These are phyloP conservation scores for Citrus mangshanensis DNA, from an alignment of 345 rosid genomes.

Conservation along the genomic window DNA sequence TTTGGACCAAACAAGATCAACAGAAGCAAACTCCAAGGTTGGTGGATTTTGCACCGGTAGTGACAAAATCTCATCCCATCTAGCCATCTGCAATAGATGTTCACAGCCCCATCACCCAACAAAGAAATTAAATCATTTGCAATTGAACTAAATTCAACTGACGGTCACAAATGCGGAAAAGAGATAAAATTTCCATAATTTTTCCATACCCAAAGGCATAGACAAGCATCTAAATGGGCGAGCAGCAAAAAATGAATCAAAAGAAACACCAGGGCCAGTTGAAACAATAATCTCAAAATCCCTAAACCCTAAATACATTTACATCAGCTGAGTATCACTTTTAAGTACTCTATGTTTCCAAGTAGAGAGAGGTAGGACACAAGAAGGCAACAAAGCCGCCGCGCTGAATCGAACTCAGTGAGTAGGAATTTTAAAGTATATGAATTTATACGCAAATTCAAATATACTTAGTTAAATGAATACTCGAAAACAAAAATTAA, in stretches of 20 bases:
- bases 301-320: background rate
- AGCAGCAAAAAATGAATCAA: background rate
- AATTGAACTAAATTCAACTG: background rate
- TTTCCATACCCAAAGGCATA: background rate
- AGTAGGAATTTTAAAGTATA: background rate
- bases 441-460: background rate
- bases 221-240: background rate
- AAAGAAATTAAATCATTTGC: background rate
- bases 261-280: background rate
- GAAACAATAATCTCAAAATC: background rate
- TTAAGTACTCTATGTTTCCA: background rate
- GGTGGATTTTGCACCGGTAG: conserved; percentile 90
- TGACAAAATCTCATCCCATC: conserved; percentile 95
- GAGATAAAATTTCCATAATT: background rate
- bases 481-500: background rate
- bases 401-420: background rate
- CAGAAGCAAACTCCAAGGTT: conserved; percentile 69
- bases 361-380: background rate
- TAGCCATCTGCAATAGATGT: conserved; percentile 64
- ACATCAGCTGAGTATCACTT: background rate
- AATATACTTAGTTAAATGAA: background rate
- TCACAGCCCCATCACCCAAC: background rate
- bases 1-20: conserved; percentile 86
- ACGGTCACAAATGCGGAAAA: background rate
- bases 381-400: background rate